phyloP scores from a whole-genome alignment of 257 asterid species.

The Parsonsia alboflavescens region DNA sequence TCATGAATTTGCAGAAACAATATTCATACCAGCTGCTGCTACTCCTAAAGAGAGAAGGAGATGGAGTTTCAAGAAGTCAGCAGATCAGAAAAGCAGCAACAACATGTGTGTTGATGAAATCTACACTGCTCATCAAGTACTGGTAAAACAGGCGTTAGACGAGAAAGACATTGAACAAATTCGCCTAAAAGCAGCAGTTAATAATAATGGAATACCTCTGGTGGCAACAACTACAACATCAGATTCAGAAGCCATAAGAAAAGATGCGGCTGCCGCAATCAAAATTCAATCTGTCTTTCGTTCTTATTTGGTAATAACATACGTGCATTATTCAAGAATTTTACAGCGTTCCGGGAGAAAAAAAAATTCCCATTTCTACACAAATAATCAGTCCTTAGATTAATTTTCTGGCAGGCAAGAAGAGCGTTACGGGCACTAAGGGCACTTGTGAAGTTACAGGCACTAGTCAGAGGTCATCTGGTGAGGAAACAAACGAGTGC shows the following conservation, averaged over 20 bases:
- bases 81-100: slow-evolving; percentile 22
- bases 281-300: slow-evolving; percentile 66
- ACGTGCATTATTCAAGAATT: background rate
- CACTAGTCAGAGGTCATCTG: slow-evolving; percentile 67
- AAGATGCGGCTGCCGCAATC: slow-evolving; percentile 55
- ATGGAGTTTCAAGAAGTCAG: slow-evolving; percentile 65
- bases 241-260: background rate
- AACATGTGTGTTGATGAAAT: slow-evolving; percentile 44
- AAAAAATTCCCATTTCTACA: no score
- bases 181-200: slow-evolving; percentile 12
- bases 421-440: slow-evolving; percentile 60
- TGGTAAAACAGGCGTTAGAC: slow-evolving; percentile 28
- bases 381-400: no score
- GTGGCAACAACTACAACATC: no score
- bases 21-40: no score
- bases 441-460: slow-evolving; percentile 75
- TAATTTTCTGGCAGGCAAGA: slow-evolving; percentile 49
- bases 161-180: slow-evolving; percentile 32
- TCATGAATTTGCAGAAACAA: slow-evolving; percentile 21
- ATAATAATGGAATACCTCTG: no score
- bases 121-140: slow-evolving; percentile 5
- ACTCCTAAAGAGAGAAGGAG: slow-evolving; percentile 48
- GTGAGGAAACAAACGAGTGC: slow-evolving; percentile 55
- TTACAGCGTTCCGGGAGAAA: no score
- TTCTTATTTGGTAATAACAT: slow-evolving; percentile 47